Conservation (phyloP, 2,329 filamentous ascomycete genomes). For the Keithomyces neogunnii region DNA sequence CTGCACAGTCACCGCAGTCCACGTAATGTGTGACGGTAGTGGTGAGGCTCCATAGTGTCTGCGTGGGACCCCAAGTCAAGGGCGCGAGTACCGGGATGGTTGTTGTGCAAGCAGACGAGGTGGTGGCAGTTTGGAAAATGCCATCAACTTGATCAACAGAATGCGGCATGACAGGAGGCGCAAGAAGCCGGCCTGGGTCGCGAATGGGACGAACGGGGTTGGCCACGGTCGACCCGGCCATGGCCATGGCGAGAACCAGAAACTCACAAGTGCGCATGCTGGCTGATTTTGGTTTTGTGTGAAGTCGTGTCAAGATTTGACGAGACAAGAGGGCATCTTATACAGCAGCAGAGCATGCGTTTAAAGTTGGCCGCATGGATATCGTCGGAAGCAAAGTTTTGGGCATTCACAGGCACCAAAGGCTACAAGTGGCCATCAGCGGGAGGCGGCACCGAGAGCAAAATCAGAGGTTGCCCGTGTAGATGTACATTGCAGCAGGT, state of each 20-base stretch:
- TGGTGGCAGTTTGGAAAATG: neutral
- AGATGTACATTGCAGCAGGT: neutral
- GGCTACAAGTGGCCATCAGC: too few relatives aligned
- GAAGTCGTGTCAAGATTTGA: too few relatives aligned
- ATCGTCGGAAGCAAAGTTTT: too few relatives aligned
- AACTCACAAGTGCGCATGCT: constrained; percentile 1
- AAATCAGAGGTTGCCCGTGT: neutral
- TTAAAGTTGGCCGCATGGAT: too few relatives aligned
- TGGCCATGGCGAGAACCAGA: constrained; percentile 2
- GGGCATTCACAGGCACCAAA: too few relatives aligned
- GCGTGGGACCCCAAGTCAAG: constrained; percentile 13
- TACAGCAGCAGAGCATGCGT: too few relatives aligned
- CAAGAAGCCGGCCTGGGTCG: neutral
- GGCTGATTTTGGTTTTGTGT: neutral
- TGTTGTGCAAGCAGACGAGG: constrained; percentile 8
- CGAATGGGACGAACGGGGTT: constrained; percentile 1
- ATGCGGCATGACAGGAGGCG: too few relatives aligned
- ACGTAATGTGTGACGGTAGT: constrained; percentile 13
- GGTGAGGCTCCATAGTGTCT: constrained; percentile 19
- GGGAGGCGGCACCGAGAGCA: too few relatives aligned
- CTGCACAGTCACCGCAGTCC: constrained; percentile 18
- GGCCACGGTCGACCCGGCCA: constrained; percentile 2
- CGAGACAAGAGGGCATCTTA: too few relatives aligned
- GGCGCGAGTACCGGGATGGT: neutral
- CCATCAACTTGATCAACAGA: neutral